phyloP scores from a whole-genome alignment of 805 yeast species.

The Trichomonascus vanleenenianus region DNA sequence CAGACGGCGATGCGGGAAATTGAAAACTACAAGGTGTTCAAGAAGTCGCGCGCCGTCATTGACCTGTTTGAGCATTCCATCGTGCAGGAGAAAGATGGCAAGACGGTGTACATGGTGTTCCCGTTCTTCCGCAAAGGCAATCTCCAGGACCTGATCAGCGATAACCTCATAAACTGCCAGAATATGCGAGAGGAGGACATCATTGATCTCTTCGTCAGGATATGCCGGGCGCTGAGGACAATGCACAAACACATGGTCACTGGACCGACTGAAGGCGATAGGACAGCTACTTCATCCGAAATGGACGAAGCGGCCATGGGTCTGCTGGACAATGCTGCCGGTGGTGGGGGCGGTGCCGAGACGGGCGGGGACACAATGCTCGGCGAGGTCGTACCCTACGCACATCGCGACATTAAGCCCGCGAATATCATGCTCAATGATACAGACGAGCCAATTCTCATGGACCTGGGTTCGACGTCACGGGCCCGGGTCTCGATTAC shows the following conservation, averaged over 20 bases:
- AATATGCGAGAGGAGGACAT: slow-evolving; percentile 57
- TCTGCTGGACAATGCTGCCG: slow-evolving; percentile 19
- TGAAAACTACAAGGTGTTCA: slow-evolving; percentile 63
- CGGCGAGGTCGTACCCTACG: slow-evolving; percentile 42
- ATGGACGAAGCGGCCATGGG: slow-evolving; percentile 18
- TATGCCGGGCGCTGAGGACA: slow-evolving; percentile 65
- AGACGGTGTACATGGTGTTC: slow-evolving; percentile 66
- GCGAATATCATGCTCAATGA: slow-evolving; percentile 78
- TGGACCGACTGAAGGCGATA: background rate
- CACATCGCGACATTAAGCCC: slow-evolving; percentile 85
- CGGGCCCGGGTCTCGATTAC: slow-evolving; percentile 49
- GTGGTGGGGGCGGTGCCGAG: slow-evolving; percentile 10
- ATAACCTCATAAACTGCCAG: slow-evolving; percentile 47
- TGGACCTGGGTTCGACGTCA: slow-evolving; percentile 77
- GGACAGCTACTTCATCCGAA: background rate
- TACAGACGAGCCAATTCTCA: slow-evolving; percentile 70
- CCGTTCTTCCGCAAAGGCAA: slow-evolving; percentile 73
- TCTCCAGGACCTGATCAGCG: slow-evolving; percentile 71
- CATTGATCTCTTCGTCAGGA: slow-evolving; percentile 52
- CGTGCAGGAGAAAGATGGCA: slow-evolving; percentile 68
- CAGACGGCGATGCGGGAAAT: slow-evolving; percentile 71
- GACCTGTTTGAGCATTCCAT: slow-evolving; percentile 64
- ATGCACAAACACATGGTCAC: slow-evolving; percentile 48
- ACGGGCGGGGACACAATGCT: slow-evolving; percentile 19
- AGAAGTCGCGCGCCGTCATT: slow-evolving; percentile 53